Evolutionary conservation across 257 asterid genomes (phyloP), one percentile per base, ranked within the genome.

Genomic region (Handroanthus guayacan): DNA sequence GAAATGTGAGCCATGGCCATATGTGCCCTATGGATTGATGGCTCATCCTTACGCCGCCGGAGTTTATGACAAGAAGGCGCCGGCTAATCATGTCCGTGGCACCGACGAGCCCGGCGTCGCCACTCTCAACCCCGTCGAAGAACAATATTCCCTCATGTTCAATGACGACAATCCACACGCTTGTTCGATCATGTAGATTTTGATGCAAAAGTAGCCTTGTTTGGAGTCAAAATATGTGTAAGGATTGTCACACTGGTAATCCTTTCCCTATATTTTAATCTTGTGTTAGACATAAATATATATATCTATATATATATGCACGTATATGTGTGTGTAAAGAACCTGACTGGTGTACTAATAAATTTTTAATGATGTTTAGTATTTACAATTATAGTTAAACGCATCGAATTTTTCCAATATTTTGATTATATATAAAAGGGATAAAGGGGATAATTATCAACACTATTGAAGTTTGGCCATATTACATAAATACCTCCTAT

Each of bases 41-140:
- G 98, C 98, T 1, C 98, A 94, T 72, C 98, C 97, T 5, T 94
- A 91, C 9, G 97, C 76, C 4, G 62, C 92, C 2, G 97, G 91
- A 6, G 96, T 94, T 52, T 94, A 94, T 64, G 98, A 94, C 89
- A 94, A 94, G 72, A 94, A 92, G 41, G 98, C 98, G 1, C 97
- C 98, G 10, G 81, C 97, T 0, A 90, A 90, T 79, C 58, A 72
- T 14, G 97, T 94, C 9, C 82, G 98, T 39, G 84, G 82, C 9
- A 91, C 94, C 0, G 37, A 74, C 45, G 94, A 90, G 64, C 98
- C 98, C 0, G 89, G 92, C 2, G 87, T 92, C 67, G 96, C 84
- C 65, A 87, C 91, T 31, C 83, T 90, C 50, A 78, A 94, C 67
- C 96, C 97, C 0, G 87, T 87, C 13, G 98, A 94, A 81, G 90